A percentile compares a stretch with the other conserved stretches of the same genome.
These are phyloP conservation scores for Suhomyces yuchorum DNA, from an alignment of 1,139 yeast species.

Conservation along the genomic window DNA sequence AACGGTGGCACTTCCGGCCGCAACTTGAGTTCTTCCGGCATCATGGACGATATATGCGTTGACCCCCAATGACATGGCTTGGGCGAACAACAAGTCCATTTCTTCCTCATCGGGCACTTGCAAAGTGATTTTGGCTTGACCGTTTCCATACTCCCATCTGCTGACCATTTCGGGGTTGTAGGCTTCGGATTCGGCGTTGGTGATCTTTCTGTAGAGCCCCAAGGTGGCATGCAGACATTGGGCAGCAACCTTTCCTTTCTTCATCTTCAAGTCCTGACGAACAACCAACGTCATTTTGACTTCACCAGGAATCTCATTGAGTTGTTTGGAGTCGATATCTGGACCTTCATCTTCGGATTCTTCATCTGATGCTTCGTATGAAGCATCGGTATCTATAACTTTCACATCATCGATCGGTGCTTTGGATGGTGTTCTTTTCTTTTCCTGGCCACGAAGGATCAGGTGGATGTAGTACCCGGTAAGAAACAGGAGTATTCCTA, in stretches of 20 bases:
- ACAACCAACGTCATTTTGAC: slow-evolving; percentile 87
- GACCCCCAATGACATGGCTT: slow-evolving; percentile 77
- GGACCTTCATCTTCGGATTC: slow-evolving; percentile 45
- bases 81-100: slow-evolving; percentile 75
- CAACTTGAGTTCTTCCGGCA: slow-evolving; percentile 96
- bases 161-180: slow-evolving; percentile 60
- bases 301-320: slow-evolving; percentile 72
- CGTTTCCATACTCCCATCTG: slow-evolving; percentile 77
- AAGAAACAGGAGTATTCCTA: slow-evolving; percentile 27
- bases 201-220: slow-evolving; percentile 77
- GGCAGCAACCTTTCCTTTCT: slow-evolving; percentile 95
- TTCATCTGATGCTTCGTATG: slow-evolving; percentile 33
- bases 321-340: slow-evolving; percentile 55
- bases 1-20: slow-evolving; percentile 93
- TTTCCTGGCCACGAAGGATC: slow-evolving; percentile 22
- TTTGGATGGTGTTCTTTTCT: slow-evolving; percentile 10
- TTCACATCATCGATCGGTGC: background rate
- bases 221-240: slow-evolving; percentile 98
- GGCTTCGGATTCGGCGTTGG: slow-evolving; percentile 53
- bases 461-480: slow-evolving; percentile 30
- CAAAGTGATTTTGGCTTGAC: slow-evolving; percentile 94
- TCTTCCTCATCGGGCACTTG: slow-evolving; percentile 76
- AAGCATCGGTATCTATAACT: slow-evolving; percentile 15
- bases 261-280: slow-evolving; percentile 88
- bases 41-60: slow-evolving; percentile 84